Conservation (phyloP, 1,284 basidiomycete genomes). For the Leccinum proximum region DNA sequence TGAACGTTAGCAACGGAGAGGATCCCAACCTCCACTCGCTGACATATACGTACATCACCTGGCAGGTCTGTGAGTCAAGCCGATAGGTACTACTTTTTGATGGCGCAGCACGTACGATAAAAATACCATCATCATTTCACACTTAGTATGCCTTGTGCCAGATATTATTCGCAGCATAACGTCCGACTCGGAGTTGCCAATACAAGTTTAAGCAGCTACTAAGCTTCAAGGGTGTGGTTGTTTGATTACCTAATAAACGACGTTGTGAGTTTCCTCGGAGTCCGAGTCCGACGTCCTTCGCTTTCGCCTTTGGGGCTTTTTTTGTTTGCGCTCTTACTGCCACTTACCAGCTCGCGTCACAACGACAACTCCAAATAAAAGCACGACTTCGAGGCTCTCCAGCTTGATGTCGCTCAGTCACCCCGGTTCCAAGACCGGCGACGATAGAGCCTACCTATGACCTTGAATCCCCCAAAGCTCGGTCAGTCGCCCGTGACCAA, state of each 20-base stretch:
- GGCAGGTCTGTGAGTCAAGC: conserved; percentile 5
- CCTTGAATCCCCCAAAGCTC: conserved; percentile 44
- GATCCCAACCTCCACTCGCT: too few species aligned
- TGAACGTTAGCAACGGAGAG: too few species aligned
- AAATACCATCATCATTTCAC: too few species aligned
- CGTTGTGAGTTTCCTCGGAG: conserved; percentile 17
- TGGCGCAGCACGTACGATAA: neutral
- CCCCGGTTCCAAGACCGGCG: conserved; percentile 36
- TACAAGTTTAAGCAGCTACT: too few species aligned
- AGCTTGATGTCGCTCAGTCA: conserved; percentile 53
- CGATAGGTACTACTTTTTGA: conserved; percentile 32
- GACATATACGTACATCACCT: too few species aligned
- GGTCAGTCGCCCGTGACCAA: conserved; percentile 40
- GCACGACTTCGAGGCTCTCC: conserved; percentile 76
- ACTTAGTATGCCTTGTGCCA: too few species aligned
- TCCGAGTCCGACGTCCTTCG: conserved; percentile 1
- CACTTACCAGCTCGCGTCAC: conserved; percentile 3
- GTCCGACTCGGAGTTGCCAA: too few species aligned
- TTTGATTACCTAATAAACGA: conserved; percentile 21
- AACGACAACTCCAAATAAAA: conserved; percentile 58
- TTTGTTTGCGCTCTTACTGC: conserved; percentile 6
- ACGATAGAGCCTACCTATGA: conserved; percentile 50
- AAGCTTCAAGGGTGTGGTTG: too few species aligned
- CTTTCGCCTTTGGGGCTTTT: too few species aligned
- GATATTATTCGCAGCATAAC: too few species aligned